Evolutionary conservation across 345 rosid genomes (phyloP), one percentile per base, ranked within the genome.

Genomic region (Mercurialis annua): DNA sequence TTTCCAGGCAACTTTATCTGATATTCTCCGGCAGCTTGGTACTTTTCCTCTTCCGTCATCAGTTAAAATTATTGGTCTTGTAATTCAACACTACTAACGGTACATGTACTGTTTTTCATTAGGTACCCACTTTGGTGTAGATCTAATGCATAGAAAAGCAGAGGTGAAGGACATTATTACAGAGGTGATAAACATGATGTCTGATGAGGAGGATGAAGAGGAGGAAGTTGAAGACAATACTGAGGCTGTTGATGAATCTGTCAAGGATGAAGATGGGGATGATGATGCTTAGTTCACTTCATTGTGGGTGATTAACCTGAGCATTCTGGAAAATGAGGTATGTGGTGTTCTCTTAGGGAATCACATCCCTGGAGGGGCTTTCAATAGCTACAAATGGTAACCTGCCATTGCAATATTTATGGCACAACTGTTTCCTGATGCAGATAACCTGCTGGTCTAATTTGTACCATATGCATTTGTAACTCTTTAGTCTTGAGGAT

Each of bases 151-250:
- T 69, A 84, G 98, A 73, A 94, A 94, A 82, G 81, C 86, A 33
- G 99, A 94, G 81, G 96, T 94, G 30, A 94, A 94, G 79, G 96
- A 84, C 23, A 83, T 91, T 42, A 89, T 94, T 59, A 88, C 97
- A 11, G 97, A 89, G 54, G 98, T 89, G 52, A 87, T 94, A 67
- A 94, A 84, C 73, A 85, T 78, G 74, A 91, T 94, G 99, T 78
- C 92, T 17, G 98, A 94, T 60, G 95, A 84, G 10, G 98, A 92
- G 21, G 92, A 88, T 20, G 89, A 78, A 21, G 89, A 57, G 6
- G 93, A 83, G 27, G 84, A 84, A n/a, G 87, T 69, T 11, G 91
- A 81, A 7, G 89, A 79, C 16, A 77, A 77, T 73, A 80, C 69
- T 0, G 86, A 82, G 63, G 84, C 61, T 11, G 83, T 69, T 62